These are phyloP conservation scores for Pythium sp. DNA, from an alignment of 352 stramenopile genomes.

Conservation along the genomic window DNA sequence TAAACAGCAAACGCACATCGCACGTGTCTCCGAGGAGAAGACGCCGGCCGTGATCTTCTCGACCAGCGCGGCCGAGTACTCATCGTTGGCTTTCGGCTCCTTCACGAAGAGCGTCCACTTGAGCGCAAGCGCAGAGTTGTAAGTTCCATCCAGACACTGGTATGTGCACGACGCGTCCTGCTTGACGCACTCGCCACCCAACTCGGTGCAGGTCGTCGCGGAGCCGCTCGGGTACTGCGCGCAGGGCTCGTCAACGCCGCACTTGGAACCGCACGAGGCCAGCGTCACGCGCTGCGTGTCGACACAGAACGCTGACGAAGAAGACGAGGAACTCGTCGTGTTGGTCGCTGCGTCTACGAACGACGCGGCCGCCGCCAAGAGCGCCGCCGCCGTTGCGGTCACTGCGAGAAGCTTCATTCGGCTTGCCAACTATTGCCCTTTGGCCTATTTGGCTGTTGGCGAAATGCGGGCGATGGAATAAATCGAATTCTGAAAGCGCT, in stretches of 20 bases:
- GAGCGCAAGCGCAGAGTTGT: slow-evolving; percentile 31
- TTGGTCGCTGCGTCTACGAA: background rate
- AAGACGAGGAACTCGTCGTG: slow-evolving; percentile 13
- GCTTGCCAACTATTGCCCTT: background rate
- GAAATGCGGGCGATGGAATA: background rate
- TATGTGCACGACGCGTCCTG: slow-evolving; percentile 52
- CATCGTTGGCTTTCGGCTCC: slow-evolving; percentile 28
- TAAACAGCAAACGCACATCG: slow-evolving; percentile 35
- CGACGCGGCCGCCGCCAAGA: background rate
- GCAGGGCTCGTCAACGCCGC: slow-evolving; percentile 41
- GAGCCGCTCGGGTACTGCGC: slow-evolving; percentile 46
- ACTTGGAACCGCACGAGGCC: slow-evolving; percentile 45
- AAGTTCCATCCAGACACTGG: slow-evolving; percentile 59
- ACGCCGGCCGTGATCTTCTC: slow-evolving; percentile 35
- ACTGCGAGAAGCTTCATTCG: slow-evolving; percentile 4
- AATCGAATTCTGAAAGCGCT: slow-evolving; percentile 4
- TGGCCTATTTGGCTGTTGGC: background rate
- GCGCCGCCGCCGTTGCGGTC: background rate
- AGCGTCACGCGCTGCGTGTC: slow-evolving; percentile 43
- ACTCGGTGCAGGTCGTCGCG: slow-evolving; percentile 43
- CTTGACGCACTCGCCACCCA: slow-evolving; percentile 46
- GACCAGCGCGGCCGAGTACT: slow-evolving; percentile 53
- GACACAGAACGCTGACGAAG: slow-evolving; percentile 30
- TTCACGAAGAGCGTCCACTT: slow-evolving; percentile 80
- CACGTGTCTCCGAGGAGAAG: slow-evolving; percentile 38